Evolutionary conservation across 1,139 yeast genomes (phyloP).

Genomic region (Komagataea norvegica): DNA sequence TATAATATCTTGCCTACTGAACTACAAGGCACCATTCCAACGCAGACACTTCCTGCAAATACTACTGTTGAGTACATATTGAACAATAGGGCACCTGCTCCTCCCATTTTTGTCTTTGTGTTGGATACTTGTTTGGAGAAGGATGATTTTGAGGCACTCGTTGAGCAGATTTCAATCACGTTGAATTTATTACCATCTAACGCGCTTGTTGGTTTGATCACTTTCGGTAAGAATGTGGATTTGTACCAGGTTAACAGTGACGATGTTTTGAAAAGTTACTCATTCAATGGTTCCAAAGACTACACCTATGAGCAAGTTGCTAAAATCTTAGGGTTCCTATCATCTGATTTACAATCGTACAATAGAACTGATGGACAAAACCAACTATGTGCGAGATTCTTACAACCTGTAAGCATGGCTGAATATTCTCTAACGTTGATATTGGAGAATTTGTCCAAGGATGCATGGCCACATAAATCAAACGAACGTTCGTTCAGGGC

Average conservation of each 20-base stretch:
- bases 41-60: constrained; percentile 32
- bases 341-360: constrained; percentile 33
- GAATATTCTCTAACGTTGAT: constrained; percentile 54
- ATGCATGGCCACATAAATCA: constrained; percentile 47
- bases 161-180: constrained; percentile 49
- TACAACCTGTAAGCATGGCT: constrained; percentile 27
- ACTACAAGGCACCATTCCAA: constrained; percentile 17
- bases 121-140: constrained; percentile 60
- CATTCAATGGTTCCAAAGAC: constrained; percentile 58
- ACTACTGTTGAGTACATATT: constrained; percentile 61
- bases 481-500: constrained; percentile 52
- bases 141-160: constrained; percentile 47
- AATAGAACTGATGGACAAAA: constrained; percentile 3
- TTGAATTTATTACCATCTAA: constrained; percentile 57
- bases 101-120: constrained; percentile 55
- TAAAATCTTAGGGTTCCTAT: constrained; percentile 47
- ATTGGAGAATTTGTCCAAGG: constrained; percentile 48
- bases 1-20: constrained; percentile 47
- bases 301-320: constrained; percentile 50
- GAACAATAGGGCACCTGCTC: constrained; percentile 24
- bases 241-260: constrained; percentile 49
- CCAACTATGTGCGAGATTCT: constrained; percentile 23
- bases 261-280: constrained; percentile 31
- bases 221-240: constrained; percentile 62
- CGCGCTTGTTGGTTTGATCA: constrained; percentile 52